These are phyloP conservation scores for Microcera coccophila DNA, from an alignment of 2,329 filamentous ascomycete species.

Conservation along the genomic window DNA sequence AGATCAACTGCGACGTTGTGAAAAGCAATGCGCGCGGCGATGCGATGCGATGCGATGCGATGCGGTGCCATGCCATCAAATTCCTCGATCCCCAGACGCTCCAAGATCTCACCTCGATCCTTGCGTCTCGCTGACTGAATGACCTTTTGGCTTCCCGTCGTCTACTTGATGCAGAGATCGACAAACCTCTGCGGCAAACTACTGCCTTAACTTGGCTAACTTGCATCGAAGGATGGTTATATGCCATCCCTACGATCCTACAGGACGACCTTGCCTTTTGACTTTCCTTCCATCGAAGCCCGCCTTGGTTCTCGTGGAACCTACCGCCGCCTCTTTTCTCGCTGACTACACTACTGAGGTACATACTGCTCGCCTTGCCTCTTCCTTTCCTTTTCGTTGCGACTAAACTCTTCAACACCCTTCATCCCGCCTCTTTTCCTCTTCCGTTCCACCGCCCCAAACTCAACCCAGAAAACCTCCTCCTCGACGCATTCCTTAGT, in stretches of 20 bases:
- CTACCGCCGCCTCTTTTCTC: neutral
- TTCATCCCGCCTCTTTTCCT: neutral
- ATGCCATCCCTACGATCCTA: neutral
- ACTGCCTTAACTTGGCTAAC: neutral
- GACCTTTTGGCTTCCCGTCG: neutral
- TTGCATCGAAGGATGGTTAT: neutral
- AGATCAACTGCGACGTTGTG: neutral
- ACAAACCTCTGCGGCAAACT: neutral
- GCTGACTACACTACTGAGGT: too few relatives aligned
- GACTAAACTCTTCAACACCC: neutral
- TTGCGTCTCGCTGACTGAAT: neutral
- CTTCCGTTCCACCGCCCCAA: neutral
- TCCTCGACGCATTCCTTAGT: constrained; percentile 24
- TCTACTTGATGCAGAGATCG: neutral
- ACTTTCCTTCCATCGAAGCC: neutral
- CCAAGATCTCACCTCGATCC: too few relatives aligned
- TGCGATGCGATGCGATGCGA: too few relatives aligned
- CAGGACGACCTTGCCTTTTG: neutral
- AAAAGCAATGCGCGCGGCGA: neutral
- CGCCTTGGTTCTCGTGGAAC: neutral
- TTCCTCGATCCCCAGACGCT: too few relatives aligned
- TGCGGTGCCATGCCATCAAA: too few relatives aligned
- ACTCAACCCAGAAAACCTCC: constrained; percentile 1
- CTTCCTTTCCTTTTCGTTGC: neutral
- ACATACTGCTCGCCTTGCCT: neutral